Evolutionary conservation across 768 basidiomycete genomes (phyloP).

Genomic region (Leccinum sublutescens): DNA sequence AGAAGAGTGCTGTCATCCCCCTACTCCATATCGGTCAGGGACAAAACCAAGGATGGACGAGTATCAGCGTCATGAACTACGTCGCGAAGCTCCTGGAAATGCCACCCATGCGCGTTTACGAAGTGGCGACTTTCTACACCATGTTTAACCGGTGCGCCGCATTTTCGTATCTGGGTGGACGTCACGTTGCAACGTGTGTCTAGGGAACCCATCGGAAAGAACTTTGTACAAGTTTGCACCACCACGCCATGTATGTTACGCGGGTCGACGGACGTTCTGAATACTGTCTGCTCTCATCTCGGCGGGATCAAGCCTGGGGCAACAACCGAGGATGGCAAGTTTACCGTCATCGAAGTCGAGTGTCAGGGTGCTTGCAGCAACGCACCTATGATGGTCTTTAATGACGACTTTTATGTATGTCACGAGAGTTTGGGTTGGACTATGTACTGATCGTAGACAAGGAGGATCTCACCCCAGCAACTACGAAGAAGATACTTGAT

Average conservation of each 20-base stretch:
- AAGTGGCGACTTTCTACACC: conserved; percentile 99
- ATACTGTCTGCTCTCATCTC: conserved; percentile 80
- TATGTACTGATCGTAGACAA: conserved; percentile 29
- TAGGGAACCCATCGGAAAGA: conserved; percentile 89
- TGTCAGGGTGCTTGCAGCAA: conserved; percentile 99
- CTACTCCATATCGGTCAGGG: conserved; percentile 94
- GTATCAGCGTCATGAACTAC: conserved; percentile 98
- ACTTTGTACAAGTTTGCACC: conserved; percentile 98
- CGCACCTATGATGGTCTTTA: conserved; percentile 94
- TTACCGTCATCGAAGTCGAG: conserved; percentile 97
- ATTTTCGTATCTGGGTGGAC: background rate
- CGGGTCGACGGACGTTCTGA: conserved; percentile 87
- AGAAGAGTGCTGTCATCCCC: conserved; percentile 97
- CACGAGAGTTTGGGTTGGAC: background rate
- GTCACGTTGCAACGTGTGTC: background rate
- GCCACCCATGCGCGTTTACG: conserved; percentile 98
- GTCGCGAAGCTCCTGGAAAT: conserved; percentile 91
- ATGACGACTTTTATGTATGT: conserved; percentile 94
- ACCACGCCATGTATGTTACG: conserved; percentile 97
- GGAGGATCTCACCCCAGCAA: conserved; percentile 81
- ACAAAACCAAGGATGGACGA: conserved; percentile 98
- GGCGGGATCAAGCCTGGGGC: conserved; percentile 83
- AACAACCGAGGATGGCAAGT: conserved; percentile 95
- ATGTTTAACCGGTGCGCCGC: conserved; percentile 95
- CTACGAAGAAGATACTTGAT: conserved; percentile 77